phyloP scores from a whole-genome alignment of 306 rosid species.

The Erythrophleum fordii region DNA sequence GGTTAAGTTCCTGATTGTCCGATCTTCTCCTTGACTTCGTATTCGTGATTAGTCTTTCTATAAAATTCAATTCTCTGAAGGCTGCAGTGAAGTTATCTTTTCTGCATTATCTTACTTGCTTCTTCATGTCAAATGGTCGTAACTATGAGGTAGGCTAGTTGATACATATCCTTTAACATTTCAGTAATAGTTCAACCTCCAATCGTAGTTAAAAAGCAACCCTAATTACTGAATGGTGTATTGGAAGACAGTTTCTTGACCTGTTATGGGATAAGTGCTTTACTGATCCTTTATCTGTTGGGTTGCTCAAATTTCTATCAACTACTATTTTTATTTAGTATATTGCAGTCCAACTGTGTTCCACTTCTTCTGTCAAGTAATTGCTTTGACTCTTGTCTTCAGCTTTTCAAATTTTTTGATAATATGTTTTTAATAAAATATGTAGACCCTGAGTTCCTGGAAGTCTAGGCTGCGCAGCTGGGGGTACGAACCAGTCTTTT shows the following conservation, averaged over 20 bases:
- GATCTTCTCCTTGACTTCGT: background rate
- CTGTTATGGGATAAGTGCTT: slow-evolving; percentile 15
- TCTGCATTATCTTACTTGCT: background rate
- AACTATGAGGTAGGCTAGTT: background rate
- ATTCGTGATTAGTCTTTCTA: background rate
- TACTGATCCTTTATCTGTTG: slow-evolving; percentile 10
- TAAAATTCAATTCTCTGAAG: background rate
- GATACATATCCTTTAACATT: background rate
- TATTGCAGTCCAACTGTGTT: background rate
- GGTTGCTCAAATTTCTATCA: background rate
- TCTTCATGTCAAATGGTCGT: background rate
- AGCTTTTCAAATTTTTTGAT: slow-evolving; percentile 6
- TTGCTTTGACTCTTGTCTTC: slow-evolving; percentile 16
- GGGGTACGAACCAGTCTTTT: slow-evolving; percentile 85
- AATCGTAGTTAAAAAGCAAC: background rate
- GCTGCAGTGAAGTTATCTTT: background rate
- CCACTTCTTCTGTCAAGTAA: slow-evolving; percentile 17
- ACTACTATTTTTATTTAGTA: slow-evolving; percentile 1
- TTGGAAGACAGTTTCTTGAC: background rate
- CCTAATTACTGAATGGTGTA: background rate
- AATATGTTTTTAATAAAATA: slow-evolving; percentile 28
- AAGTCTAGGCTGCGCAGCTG: slow-evolving; percentile 72
- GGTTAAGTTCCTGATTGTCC: slow-evolving; percentile 45
- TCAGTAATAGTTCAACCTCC: background rate
- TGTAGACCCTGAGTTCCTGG: slow-evolving; percentile 71